Base-by-base conservation (phyloP, 768 basidiomycete species). In the Kwoniella sp. region DNA sequence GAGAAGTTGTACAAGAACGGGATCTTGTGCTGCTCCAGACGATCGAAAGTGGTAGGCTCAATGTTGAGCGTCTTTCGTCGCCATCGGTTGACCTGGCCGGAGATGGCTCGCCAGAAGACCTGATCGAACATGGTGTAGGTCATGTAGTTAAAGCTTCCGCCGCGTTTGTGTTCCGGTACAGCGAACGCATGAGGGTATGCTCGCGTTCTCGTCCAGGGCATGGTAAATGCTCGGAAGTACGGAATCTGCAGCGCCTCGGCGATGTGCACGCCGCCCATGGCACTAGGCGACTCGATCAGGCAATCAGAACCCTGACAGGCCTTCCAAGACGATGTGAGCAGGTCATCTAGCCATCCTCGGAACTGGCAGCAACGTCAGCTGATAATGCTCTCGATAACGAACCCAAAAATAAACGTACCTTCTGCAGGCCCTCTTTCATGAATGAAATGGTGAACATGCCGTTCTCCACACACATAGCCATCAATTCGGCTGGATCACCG, bases 1-100 rank as follows among this genome's bases (percentile, higher is more conserved):
- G 89, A 92, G 71, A 98, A 98, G 73, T 96, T 98, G 76, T 99
- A 99, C 26, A 99, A 74, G 78, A 98, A 99, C 2, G 93, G 93
- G 43, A 93, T 88, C 77, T 92, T 95, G 76, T 98, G 91, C 29
- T 88, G 88, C 69, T 95, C 90, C 84, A 98, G 88, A 76, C 85
- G 90, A 74, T 98, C 95, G 36, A 95, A 78, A 59, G 80, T 90
- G 15, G 93, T 96, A 57, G 85, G 80, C 3, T 81, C 81, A 29
- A 99, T 80, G 41, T 80, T 81, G 19, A 98, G 76, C 6, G 82
- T 70, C 59, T 89, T 82, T 59, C 84, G 81, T 27, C 93, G 80
- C 90, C 90, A 99, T 39, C 88, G 82, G 69, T 98, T 98, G 67
- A 99, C 85, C 67, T 98, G 93, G 0, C 89, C 87, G 2, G 93